Evolutionary conservation across 345 rosid genomes (phyloP).

Genomic region (Orychophragmus violaceus): DNA sequence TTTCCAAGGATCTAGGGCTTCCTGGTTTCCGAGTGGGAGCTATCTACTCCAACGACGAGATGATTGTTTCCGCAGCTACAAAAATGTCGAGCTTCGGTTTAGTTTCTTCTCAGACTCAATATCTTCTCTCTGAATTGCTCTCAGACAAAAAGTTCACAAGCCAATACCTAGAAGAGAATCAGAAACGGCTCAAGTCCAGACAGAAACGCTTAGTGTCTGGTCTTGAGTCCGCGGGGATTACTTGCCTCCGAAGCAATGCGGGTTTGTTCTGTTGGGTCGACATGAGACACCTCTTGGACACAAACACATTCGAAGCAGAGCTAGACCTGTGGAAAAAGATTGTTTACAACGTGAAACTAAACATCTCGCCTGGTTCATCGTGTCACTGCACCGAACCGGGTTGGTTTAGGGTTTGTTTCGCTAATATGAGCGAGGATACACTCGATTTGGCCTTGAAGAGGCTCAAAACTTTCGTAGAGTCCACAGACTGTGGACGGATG

Average conservation of each 20-base stretch:
- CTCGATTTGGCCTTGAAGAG: constrained; percentile 54
- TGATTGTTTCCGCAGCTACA: constrained; percentile 65
- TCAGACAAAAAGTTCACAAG: constrained; percentile 69
- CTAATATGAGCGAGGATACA: constrained; percentile 67
- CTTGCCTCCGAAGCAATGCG: constrained; percentile 57
- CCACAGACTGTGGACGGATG: constrained; percentile 21
- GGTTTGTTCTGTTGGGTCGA: constrained; percentile 84
- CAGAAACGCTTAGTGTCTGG: constrained; percentile 53
- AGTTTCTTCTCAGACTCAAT: constrained; percentile 75
- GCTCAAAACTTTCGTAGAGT: constrained; percentile 48
- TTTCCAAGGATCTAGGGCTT: constrained; percentile 74
- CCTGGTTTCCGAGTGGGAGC: constrained; percentile 90
- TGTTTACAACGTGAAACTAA: constrained; percentile 58
- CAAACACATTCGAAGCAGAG: constrained; percentile 73
- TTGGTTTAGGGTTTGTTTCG: constrained; percentile 73
- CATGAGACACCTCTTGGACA: constrained; percentile 62
- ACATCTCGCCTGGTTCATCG: constrained; percentile 68
- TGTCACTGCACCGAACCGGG: constrained; percentile 82
- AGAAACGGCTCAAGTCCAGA: constrained; percentile 45
- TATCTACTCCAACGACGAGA: constrained; percentile 64
- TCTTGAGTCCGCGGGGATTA: constrained; percentile 52
- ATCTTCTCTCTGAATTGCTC: constrained; percentile 57
- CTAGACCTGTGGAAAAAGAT: constrained; percentile 71
- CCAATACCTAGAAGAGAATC: constrained; percentile 52
- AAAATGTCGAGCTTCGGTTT: constrained; percentile 89